Evolutionary conservation across 805 yeast genomes (phyloP).

Genomic region (Saccharomycopsis babjevae): DNA sequence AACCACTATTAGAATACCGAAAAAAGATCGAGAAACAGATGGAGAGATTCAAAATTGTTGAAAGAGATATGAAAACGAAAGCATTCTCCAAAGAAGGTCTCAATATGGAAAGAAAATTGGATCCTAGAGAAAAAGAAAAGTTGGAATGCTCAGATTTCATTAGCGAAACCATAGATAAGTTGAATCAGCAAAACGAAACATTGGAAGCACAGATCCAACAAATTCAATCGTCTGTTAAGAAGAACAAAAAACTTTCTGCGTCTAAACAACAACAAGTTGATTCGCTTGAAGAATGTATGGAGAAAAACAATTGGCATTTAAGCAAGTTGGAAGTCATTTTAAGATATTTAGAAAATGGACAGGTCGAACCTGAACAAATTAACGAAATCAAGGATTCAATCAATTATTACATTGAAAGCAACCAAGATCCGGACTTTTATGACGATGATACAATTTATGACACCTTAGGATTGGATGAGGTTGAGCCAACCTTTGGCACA

Average conservation of each 20-base stretch:
- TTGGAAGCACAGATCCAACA: constrained; percentile 62
- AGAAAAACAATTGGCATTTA: constrained; percentile 72
- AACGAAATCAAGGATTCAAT: constrained; percentile 80
- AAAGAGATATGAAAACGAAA: constrained; percentile 85
- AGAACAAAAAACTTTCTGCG: constrained; percentile 48
- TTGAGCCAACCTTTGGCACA: constrained; percentile 16
- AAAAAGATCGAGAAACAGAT: constrained; percentile 63
- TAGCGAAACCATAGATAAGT: constrained; percentile 15
- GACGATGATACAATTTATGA: constrained; percentile 93
- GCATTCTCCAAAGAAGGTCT: constrained; percentile 92
- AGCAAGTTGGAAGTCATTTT: constrained; percentile 69
- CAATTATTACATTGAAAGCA: constrained; percentile 86
- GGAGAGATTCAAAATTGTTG: constrained; percentile 94
- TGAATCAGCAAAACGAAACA: constrained; percentile 51
- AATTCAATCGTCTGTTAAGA: constrained; percentile 40
- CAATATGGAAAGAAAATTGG: constrained; percentile 51
- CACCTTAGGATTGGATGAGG: constrained; percentile 59
- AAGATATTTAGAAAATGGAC: constrained; percentile 70
- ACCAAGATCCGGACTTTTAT: constrained; percentile 85
- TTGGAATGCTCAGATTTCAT: constrained; percentile 21
- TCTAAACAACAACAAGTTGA: constrained; percentile 48
- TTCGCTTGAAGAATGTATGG: constrained; percentile 38
- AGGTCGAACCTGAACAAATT: constrained; percentile 69
- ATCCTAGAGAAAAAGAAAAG: constrained; percentile 68
- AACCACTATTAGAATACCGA: constrained; percentile 67